Evolutionary conservation across 768 basidiomycete species (phyloP), one percentile per base, ranked within the genome.

Genomic region (Termitomyces sp.): DNA sequence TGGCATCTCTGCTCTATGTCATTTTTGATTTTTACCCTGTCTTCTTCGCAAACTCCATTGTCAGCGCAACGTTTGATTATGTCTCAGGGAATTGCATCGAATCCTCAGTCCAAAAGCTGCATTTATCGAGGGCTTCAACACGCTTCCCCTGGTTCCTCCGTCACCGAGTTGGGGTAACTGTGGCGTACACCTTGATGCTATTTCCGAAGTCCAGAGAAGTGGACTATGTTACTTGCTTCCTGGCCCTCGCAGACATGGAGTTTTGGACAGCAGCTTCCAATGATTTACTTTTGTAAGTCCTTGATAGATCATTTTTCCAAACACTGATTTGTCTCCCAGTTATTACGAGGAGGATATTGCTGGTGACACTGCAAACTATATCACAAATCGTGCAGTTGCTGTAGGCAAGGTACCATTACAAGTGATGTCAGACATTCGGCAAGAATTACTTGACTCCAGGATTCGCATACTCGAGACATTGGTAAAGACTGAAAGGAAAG

Each of bases 281-380:
- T 31, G 66, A 65, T 36, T 27, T 65, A 3, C 54, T 67, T 14
- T 67, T 64, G 64, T 65, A 12, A 14, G 66, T 54, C 12, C 26
- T n/a, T 22, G 9, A 8, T 20, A 9, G 5, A 18, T 13, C 32
- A 26, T 22, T 16, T 14, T 22, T 24, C 39, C n/a, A 26, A 14
- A 37, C 1, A 1, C 5, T 39, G 8, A 42, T 31, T 1, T 9
- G 16, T 3, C 27, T 36, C 41, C 13, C 31, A 66, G 64, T 7
- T 65, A 60, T 31, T 8, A 39, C 37, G 18, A 39, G 37, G 37
- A 39, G 18, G 18, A 5, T 18, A 18, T 39, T 8, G 37, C 5
- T 39, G 37, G 37, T 18, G 37, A 39, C 18, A 39, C 27, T 0
- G 53, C 41, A n/a, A 63, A 57, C 29, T 63, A 66, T 36, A 55